Evolutionary conservation across 2,329 filamentous ascomycete species (phyloP), one percentile per base, ranked within the genome.

Genomic region (Exophiala sp.): DNA sequence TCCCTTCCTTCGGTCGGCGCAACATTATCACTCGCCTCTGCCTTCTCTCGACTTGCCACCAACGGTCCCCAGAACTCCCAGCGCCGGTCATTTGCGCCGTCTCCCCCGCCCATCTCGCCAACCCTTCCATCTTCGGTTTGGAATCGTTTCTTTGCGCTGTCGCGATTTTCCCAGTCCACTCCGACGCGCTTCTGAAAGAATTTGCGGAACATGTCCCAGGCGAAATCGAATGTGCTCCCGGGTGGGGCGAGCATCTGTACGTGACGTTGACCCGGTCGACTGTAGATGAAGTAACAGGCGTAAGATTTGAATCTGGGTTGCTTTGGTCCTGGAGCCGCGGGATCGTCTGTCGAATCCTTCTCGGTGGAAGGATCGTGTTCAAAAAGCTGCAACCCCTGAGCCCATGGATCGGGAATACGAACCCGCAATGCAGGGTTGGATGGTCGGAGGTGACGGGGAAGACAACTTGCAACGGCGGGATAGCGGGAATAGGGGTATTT

Each of bases 121-220:
- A 48, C 29, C 23, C 37, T 27, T 21, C n/a, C 21, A 10, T 37
- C n/a, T 24, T 62, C 60, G 16, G n/a, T 16, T 16, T 37, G 34
- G 14, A 21, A 11, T 9, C 22, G 35, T 24, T 19, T 7, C 55
- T 38, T 3, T 55, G 53, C 27, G 41, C 21, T 6, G 48, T 60
- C 19, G 6, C 50, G 21, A 23, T 81, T 67, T n/a, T 77, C 70
- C 83, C 83, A 87, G 1, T 69, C 62, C 8, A 80, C 68, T 0
- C 78, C 77, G 0, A 81, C 81, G 63, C 80, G 79, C 6, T 69
- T 66, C 9, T 63, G 64, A 62, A 87, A 87, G 57, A 82, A 80
- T 0, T 65, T 57, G 51, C 70, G 70, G 62, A 86, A 86, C 0
- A 68, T 65, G 0, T 56, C 55, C 50, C 79, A 71, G 21, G 81